Conservation (phyloP, 2,329 filamentous ascomycete genomes). For the Curvularia verruculosa region DNA sequence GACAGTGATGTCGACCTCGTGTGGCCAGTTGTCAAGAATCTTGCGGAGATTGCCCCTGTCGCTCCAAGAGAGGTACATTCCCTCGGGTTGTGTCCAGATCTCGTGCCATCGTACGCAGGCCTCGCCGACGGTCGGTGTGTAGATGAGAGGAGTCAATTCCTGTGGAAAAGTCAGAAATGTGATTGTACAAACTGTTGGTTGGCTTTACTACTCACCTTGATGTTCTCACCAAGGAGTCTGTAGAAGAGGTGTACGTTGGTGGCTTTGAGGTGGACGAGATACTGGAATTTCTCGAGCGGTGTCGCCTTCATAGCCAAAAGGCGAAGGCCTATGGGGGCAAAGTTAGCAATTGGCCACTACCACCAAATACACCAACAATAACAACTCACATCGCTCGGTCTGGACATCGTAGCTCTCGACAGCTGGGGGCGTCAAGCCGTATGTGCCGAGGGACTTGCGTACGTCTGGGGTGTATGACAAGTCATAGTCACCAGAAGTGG, state of each 20-base stretch:
- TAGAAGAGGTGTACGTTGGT: slow-evolving; percentile 84
- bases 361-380: slow-evolving; percentile 35
- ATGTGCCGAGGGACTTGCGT: slow-evolving; percentile 58
- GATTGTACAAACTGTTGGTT: not conserved
- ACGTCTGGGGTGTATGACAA: slow-evolving; percentile 57
- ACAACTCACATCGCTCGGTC: slow-evolving; percentile 55
- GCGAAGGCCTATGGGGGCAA: slow-evolving; percentile 68
- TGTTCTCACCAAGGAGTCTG: slow-evolving; percentile 75
- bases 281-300: slow-evolving; percentile 81
- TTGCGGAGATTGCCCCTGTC: slow-evolving; percentile 88
- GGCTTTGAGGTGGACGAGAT: slow-evolving; percentile 75
- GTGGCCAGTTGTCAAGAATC: slow-evolving; percentile 92
- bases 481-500: slow-evolving; percentile 57
- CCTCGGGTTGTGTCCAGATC: slow-evolving; percentile 93
- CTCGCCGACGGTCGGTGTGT: slow-evolving; percentile 91
- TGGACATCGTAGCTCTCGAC: slow-evolving; percentile 59
- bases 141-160: slow-evolving; percentile 82
- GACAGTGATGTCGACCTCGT: slow-evolving; percentile 93
- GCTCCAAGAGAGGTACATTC: slow-evolving; percentile 92
- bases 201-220: slow-evolving; percentile 54
- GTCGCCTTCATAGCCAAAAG: slow-evolving; percentile 74
- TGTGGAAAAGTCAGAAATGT: slow-evolving; percentile 51
- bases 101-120: slow-evolving; percentile 96
- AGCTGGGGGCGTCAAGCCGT: slow-evolving; percentile 59
- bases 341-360: slow-evolving; percentile 12